Percentiles rank a stretch among this genome's conserved stretches.
Evolutionary conservation across 805 yeast genomes (phyloP).

Genomic region (Phaffomyces opuntiae): DNA sequence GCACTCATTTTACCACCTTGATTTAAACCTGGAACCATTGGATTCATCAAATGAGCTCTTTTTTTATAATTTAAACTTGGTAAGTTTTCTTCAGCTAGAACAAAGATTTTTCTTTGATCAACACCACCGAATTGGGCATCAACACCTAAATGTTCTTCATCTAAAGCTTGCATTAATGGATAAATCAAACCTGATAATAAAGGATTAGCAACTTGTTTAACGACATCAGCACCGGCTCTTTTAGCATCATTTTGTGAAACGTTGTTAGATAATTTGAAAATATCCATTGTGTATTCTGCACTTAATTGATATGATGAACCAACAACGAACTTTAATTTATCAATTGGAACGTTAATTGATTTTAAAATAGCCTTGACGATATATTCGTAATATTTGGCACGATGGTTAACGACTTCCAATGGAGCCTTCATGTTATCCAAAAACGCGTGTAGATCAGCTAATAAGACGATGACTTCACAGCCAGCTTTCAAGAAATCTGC

Average conservation of each 20-base stretch:
- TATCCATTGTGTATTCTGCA: conserved; percentile 77
- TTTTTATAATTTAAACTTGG: conserved; percentile 86
- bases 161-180: conserved; percentile 98
- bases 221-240: conserved; percentile 99
- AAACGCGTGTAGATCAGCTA: conserved; percentile 96
- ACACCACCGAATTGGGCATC: conserved; percentile 99
- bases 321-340: conserved; percentile 70
- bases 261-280: conserved; percentile 75
- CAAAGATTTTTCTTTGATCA: conserved; percentile 97
- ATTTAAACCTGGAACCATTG: conserved; percentile 95
- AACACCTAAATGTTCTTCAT: conserved; percentile 80
- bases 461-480: conserved; percentile 81
- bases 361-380: conserved; percentile 78
- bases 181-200: conserved; percentile 87
- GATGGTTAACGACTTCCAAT: conserved; percentile 77
- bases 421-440: conserved; percentile 99
- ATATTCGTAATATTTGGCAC: conserved; percentile 85
- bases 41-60: conserved; percentile 98
- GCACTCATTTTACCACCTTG: conserved; percentile 99
- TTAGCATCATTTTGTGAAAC: conserved; percentile 95
- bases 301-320: conserved; percentile 88
- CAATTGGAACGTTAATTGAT: conserved; percentile 88
- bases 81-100: conserved; percentile 91
- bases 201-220: conserved; percentile 94
- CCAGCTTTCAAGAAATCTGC: conserved; percentile 96